A percentile compares a stretch with the other conserved stretches of the same genome.
These are phyloP conservation scores for barrel medic (Medicago truncatula) DNA, from an alignment of 306 rosid species.

Conservation along the genomic window MtrunA17r5.0-ANR NC_053047.1:6036501-6037000, in stretches of 20 bases:
- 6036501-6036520: neutral
- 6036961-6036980: constrained; percentile 44
- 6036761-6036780: constrained; percentile 11
- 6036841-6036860: constrained; percentile 14
- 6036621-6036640: constrained; percentile 45
- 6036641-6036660: constrained; percentile 63
- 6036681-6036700: constrained; percentile 59
- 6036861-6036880: constrained; percentile 37
- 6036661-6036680: constrained; percentile 77
- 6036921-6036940: constrained; percentile 65
- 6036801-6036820: constrained; percentile 48
- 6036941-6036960: constrained; percentile 65
- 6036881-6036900: constrained; percentile 35
- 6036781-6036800: constrained; percentile 42
- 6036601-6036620: constrained; percentile 46
- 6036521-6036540: neutral
- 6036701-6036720: neutral
- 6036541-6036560: constrained; percentile 42
- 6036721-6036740: constrained; percentile 2
- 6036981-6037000: constrained; percentile 39
- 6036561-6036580: neutral
- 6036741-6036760: constrained; percentile 55
- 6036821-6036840: constrained; percentile 31
- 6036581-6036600: constrained; percentile 47
- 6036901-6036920: constrained; percentile 51